Percentiles rank a stretch among this genome's conserved stretches.
Conservation (phyloP, 1,139 yeast species). For the Nakaseomyces uthaithaninus region DNA sequence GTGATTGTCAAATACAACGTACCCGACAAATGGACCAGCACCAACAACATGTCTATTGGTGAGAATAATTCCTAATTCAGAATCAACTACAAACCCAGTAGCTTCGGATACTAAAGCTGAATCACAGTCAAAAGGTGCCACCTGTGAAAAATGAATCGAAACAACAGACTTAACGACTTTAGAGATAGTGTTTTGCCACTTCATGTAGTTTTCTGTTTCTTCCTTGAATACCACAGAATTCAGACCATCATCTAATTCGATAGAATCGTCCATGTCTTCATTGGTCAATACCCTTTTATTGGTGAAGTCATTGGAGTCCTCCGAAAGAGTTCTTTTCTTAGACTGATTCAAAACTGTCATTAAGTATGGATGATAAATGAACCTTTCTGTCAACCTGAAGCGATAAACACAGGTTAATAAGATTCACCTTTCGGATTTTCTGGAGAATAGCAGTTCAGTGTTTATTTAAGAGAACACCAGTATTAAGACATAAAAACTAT, state of each 20-base stretch:
- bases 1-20: slow-evolving; percentile 87
- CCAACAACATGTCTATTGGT: slow-evolving; percentile 95
- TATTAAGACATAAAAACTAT: too few species aligned
- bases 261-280: slow-evolving; percentile 5
- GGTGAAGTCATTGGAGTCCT: slow-evolving; percentile 1
- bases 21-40: slow-evolving; percentile 87
- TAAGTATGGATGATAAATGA: background rate
- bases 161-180: slow-evolving; percentile 81
- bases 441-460: too few species aligned
- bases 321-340: slow-evolving; percentile 5
- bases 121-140: slow-evolving; percentile 83
- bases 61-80: slow-evolving; percentile 68
- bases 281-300: background rate
- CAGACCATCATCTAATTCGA: slow-evolving; percentile 9
- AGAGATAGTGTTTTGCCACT: slow-evolving; percentile 79
- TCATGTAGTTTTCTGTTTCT: slow-evolving; percentile 26
- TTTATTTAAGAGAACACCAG: too few species aligned
- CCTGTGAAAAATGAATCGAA: slow-evolving; percentile 80
- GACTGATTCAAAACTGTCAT: slow-evolving; percentile 3
- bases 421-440: too few species aligned
- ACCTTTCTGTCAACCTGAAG: too few species aligned
- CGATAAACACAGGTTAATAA: too few species aligned
- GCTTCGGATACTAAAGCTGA: slow-evolving; percentile 79
- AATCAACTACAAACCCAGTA: slow-evolving; percentile 91
- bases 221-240: slow-evolving; percentile 3